Conservation (phyloP, 371 early-diverging fungal genomes). For the Circinella minor region DNA sequence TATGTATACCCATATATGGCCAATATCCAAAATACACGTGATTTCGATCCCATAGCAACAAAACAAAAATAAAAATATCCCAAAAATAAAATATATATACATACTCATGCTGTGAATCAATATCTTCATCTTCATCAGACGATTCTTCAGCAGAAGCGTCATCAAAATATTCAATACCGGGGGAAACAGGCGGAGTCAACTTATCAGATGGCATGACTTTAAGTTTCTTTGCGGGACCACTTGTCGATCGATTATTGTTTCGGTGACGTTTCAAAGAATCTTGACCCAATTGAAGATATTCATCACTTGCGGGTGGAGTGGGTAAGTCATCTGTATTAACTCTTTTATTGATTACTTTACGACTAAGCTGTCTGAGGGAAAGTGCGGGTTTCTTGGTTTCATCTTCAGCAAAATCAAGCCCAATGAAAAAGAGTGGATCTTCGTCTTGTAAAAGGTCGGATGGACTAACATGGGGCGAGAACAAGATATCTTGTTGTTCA, state of each 20-base stretch:
- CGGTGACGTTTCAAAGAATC: slow-evolving; percentile 19
- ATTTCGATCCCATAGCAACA: background rate
- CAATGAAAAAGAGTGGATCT: slow-evolving; percentile 35
- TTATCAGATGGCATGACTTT: slow-evolving; percentile 11
- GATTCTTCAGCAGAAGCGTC: slow-evolving; percentile 30
- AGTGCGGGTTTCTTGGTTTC: slow-evolving; percentile 2
- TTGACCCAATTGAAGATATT: slow-evolving; percentile 17
- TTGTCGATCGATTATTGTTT: background rate
- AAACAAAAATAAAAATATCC: background rate
- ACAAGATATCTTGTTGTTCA: slow-evolving; percentile 3
- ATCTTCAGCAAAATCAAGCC: slow-evolving; percentile 23
- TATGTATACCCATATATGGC: background rate
- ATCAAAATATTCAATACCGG: slow-evolving; percentile 22
- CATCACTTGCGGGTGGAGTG: slow-evolving; percentile 27
- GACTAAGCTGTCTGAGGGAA: slow-evolving; percentile 2
- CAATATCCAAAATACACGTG: slow-evolving; percentile 1
- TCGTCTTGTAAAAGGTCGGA: slow-evolving; percentile 32
- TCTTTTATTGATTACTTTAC: background rate
- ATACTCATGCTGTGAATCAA: slow-evolving; percentile 9
- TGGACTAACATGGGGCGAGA: slow-evolving; percentile 25
- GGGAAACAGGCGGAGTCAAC: slow-evolving; percentile 24
- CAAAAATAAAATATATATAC: background rate
- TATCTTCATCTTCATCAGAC: slow-evolving; percentile 22
- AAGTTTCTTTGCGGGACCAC: background rate
- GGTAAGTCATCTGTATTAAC: slow-evolving; percentile 15